Percentiles rank a stretch among this genome's conserved stretches.
Evolutionary conservation across 2,329 filamentous ascomycete genomes (phyloP).

Genomic region (Dothideomycetes sp.): DNA sequence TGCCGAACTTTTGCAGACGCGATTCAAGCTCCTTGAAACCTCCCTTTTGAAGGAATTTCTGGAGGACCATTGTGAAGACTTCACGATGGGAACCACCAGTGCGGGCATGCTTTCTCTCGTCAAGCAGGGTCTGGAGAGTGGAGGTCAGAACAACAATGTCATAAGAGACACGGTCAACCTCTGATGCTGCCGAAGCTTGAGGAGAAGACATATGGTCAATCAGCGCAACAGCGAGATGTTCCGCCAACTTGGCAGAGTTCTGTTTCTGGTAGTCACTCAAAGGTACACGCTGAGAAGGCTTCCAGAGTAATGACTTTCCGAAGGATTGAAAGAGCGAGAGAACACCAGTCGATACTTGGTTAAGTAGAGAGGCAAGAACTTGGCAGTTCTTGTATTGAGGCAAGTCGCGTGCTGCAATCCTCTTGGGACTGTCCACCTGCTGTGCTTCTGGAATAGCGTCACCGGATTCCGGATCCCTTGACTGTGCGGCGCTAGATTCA

Average conservation of each 20-base stretch:
- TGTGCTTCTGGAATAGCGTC: neutral
- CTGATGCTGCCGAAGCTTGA: conserved; percentile 1
- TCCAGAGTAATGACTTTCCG: conserved; percentile 69
- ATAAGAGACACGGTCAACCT: conserved; percentile 45
- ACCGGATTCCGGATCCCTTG: neutral
- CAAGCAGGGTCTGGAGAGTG: conserved; percentile 69
- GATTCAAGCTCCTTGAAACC: conserved; percentile 66
- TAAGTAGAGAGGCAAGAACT: conserved; percentile 65
- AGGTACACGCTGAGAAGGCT: conserved; percentile 37
- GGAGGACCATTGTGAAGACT: conserved; percentile 61
- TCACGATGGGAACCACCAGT: conserved; percentile 39
- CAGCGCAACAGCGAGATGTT: conserved; percentile 62
- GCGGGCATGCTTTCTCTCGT: conserved; percentile 41
- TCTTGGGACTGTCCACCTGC: neutral
- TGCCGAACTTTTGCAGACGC: conserved; percentile 21
- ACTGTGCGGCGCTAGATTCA: neutral
- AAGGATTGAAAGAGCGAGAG: conserved; percentile 78
- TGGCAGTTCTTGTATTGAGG: conserved; percentile 64
- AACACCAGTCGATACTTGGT: conserved; percentile 69
- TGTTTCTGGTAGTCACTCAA: conserved; percentile 56
- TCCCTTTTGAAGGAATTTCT: conserved; percentile 74
- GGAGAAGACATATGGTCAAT: conserved; percentile 42
- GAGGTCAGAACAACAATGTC: conserved; percentile 74
- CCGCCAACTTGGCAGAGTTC: conserved; percentile 51
- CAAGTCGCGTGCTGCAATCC: conserved; percentile 1